Evolutionary conservation across 2,329 filamentous ascomycete genomes (phyloP), one percentile per base, ranked within the genome.

Genomic region (Microcyclospora tardicrescens): DNA sequence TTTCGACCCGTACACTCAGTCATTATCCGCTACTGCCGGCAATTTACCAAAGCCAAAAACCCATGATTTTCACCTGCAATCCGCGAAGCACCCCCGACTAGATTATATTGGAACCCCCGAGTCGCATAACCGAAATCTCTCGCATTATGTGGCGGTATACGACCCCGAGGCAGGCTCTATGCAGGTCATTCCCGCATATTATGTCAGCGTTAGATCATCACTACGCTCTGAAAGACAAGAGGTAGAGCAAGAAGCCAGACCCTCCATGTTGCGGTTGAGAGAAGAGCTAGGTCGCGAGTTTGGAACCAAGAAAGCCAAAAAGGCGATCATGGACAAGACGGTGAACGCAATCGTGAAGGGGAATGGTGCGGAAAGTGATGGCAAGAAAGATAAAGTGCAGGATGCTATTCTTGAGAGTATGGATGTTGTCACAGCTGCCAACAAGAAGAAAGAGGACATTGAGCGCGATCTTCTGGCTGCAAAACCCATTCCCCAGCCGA

Each of bases 221-320:
- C 48, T 68, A 28, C 61, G 66, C 32, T 62, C 64, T 31, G 64
- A 67, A 45, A 53, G 53, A 4, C 57, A 63, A 32, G 63, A 66
- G 41, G 54, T 64, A 35, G 52, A 50, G 28, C 40, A 55, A 49
- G 40, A 60, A 47, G 33, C 34, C 11, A 43, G 45, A 13, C 45
- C 48, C 16, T 54, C 50, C n/a, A 72, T 71, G 52, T 64, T 71
- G 51, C 73, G 79, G 19, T 72, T 73, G 54, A 75, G 74, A 49
- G 79, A 77, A 50, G 74, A 79, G 2, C 75, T 93, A 10, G 82
- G 81, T 31, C 72, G 82, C 51, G 77, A 80, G 27, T 93, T 93
- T 53, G 84, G 84, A 58, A 89, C 83, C 16, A 86, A 84, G 66
- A 89, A 87, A 62, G 81, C 84, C 15, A 81, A 79, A 68, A 89